These are phyloP conservation scores for Aspergillus felis DNA, from an alignment of 2,329 filamentous ascomycete species.

Conservation along the genomic window DNA sequence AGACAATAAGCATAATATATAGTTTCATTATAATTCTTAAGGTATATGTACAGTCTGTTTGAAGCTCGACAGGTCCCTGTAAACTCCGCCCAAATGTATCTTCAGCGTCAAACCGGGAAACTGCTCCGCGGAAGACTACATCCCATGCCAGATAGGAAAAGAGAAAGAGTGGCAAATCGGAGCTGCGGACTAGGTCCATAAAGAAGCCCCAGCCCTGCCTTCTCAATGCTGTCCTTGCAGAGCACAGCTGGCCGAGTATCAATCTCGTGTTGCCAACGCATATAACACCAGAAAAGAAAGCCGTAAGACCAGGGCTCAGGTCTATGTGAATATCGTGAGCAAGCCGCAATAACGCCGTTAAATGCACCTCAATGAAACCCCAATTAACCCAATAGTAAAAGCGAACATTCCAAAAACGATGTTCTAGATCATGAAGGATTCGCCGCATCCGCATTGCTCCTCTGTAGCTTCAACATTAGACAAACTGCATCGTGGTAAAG, in stretches of 20 bases:
- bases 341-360: slow-evolving; percentile 30
- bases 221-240: neutral
- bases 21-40: neutral
- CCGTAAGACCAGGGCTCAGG: slow-evolving; percentile 17
- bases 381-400: slow-evolving; percentile 5
- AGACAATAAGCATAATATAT: neutral
- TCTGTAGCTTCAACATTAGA: slow-evolving; percentile 54
- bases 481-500: neutral
- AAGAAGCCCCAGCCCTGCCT: neutral
- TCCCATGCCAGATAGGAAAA: neutral
- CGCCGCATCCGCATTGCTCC: slow-evolving; percentile 92
- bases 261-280: neutral
- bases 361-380: slow-evolving; percentile 30
- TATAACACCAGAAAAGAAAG: neutral
- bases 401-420: slow-evolving; percentile 10
- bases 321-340: slow-evolving; percentile 4
- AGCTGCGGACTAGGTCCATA: no score
- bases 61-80: neutral
- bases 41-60: neutral
- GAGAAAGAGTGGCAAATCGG: no score
- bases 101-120: neutral
- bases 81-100: neutral
- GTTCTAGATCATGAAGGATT: slow-evolving; percentile 79
- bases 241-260: neutral
- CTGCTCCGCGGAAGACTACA: neutral